phyloP scores from a whole-genome alignment of 2,329 filamentous ascomycete species.

The Aureobasidium sp. region DNA sequence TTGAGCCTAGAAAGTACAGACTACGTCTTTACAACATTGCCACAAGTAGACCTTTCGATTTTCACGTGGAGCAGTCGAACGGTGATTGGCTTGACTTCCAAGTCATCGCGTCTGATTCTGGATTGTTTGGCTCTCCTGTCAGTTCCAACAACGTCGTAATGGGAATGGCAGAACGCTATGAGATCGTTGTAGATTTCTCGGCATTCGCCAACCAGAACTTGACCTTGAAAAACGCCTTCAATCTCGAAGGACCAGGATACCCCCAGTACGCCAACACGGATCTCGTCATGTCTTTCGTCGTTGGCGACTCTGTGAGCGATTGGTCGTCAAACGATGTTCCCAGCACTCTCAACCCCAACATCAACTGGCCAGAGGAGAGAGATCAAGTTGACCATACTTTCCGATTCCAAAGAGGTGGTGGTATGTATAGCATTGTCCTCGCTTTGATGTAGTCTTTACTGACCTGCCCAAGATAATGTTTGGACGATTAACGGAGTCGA shows the following conservation, averaged over 20 bases:
- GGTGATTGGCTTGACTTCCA: slow-evolving; percentile 38
- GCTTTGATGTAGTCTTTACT: neutral
- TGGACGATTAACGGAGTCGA: slow-evolving; percentile 29
- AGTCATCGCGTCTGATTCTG: slow-evolving; percentile 47
- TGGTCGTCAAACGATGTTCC: slow-evolving; percentile 28
- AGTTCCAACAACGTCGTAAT: slow-evolving; percentile 35
- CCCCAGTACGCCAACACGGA: slow-evolving; percentile 45
- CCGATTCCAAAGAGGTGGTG: slow-evolving; percentile 18
- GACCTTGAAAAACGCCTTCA: slow-evolving; percentile 14
- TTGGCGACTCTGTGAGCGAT: slow-evolving; percentile 27
- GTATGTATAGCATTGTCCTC: neutral
- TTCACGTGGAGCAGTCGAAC: slow-evolving; percentile 36
- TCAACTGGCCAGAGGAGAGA: slow-evolving; percentile 21
- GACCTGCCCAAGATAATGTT: slow-evolving; percentile 13
- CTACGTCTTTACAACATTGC: slow-evolving; percentile 46
- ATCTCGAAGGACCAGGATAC: slow-evolving; percentile 27
- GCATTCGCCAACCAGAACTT: slow-evolving; percentile 39
- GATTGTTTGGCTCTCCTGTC: slow-evolving; percentile 42
- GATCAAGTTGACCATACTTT: slow-evolving; percentile 25
- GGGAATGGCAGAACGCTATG: slow-evolving; percentile 50
- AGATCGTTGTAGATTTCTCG: slow-evolving; percentile 50
- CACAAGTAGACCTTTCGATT: slow-evolving; percentile 40
- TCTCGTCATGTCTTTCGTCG: slow-evolving; percentile 37
- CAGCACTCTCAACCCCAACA: slow-evolving; percentile 18
- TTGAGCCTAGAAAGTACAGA: slow-evolving; percentile 53